These are phyloP conservation scores for Urtica urens DNA, from an alignment of 306 rosid species.

Conservation along the genomic window DNA sequence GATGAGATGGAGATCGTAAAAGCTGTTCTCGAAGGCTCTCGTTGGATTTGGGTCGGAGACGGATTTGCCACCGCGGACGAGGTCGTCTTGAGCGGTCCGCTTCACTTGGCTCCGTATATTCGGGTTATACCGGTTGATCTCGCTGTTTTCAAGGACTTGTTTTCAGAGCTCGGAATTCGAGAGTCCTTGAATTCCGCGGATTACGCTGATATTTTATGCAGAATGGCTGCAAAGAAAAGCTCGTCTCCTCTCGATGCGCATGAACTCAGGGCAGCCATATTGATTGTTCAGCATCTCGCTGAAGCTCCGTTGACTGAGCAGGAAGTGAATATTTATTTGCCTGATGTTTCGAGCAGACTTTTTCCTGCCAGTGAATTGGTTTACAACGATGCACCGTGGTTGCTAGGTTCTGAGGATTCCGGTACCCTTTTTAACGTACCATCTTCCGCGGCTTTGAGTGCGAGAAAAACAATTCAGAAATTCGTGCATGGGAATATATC, in stretches of 20 bases:
- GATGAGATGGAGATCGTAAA: slow-evolving; percentile 97
- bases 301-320: slow-evolving; percentile 61
- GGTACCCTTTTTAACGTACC: slow-evolving; percentile 44
- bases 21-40: slow-evolving; percentile 90
- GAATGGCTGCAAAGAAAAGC: slow-evolving; percentile 74
- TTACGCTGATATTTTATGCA: slow-evolving; percentile 64
- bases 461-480: slow-evolving; percentile 59
- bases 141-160: slow-evolving; percentile 77
- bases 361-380: slow-evolving; percentile 68
- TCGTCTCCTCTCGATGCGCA: slow-evolving; percentile 70
- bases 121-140: slow-evolving; percentile 90
- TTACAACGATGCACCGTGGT: slow-evolving; percentile 97
- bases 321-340: slow-evolving; percentile 60
- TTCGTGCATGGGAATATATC: slow-evolving; percentile 96
- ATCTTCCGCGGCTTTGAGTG: slow-evolving; percentile 40
- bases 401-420: slow-evolving; percentile 67
- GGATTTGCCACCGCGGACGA: slow-evolving; percentile 86
- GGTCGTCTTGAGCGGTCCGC: slow-evolving; percentile 90
- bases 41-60: slow-evolving; percentile 99
- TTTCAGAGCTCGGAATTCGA: slow-evolving; percentile 76
- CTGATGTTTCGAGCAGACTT: slow-evolving; percentile 66
- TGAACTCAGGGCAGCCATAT: slow-evolving; percentile 74
- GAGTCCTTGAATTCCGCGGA: slow-evolving; percentile 63
- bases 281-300: slow-evolving; percentile 84
- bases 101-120: slow-evolving; percentile 92